These are phyloP conservation scores for Picea glauca DNA, from an alignment of 75 land plant species.

Conservation along the genomic window DNA sequence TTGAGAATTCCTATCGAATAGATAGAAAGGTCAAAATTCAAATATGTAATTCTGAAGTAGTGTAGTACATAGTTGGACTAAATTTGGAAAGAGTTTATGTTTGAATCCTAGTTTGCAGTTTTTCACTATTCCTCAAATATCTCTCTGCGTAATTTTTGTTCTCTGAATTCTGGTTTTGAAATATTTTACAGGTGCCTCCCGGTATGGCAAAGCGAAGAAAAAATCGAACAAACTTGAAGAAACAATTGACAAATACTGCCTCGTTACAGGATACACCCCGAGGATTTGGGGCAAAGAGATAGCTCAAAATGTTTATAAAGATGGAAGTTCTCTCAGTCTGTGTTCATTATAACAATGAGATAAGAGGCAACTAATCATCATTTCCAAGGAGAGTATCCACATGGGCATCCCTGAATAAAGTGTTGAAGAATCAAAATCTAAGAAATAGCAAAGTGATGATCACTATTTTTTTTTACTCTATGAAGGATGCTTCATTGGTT, in stretches of 20 bases:
- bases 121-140: not conserved
- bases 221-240: not conserved
- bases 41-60: not conserved
- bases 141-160: not conserved
- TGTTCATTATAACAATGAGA: no score
- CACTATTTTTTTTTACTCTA: no score
- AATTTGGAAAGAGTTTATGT: not conserved
- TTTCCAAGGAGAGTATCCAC: no score
- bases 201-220: conserved; percentile 8
- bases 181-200: not conserved
- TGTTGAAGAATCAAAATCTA: no score
- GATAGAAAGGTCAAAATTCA: not conserved
- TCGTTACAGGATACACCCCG: not conserved
- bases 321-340: not conserved
- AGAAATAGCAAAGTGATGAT: no score
- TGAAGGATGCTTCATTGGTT: no score
- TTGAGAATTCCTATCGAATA: not conserved
- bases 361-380: no score
- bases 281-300: not conserved
- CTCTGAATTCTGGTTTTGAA: not conserved
- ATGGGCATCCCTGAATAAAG: no score
- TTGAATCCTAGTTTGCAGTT: not conserved
- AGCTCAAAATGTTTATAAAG: not conserved
- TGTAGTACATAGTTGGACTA: not conserved
- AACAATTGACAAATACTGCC: not conserved